Conservation (phyloP, 495 filamentous ascomycete genomes). For the Xylaria palmicola region DNA sequence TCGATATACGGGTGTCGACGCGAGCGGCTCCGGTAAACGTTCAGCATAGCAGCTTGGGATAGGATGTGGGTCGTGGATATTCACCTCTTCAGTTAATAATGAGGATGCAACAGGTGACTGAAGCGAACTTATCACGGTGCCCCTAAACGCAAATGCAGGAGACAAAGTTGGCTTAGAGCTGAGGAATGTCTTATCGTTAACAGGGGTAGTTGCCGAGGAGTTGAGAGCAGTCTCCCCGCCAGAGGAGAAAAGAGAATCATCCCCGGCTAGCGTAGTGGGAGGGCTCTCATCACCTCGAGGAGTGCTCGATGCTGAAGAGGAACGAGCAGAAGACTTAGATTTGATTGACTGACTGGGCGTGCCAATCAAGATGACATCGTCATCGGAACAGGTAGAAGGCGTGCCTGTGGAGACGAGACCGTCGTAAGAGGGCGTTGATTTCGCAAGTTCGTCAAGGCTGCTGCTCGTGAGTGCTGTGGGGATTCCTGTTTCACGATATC, state of each 20-base stretch:
- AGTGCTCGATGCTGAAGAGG: background rate
- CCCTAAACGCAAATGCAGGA: background rate
- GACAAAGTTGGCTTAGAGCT: background rate
- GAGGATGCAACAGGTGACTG: background rate
- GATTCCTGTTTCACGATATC: background rate
- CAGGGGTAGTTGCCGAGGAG: background rate
- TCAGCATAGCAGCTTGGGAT: too few species aligned
- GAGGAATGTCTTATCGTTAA: background rate
- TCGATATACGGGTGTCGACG: background rate
- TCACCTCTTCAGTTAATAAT: background rate
- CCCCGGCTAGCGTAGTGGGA: slow-evolving; percentile 7
- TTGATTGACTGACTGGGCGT: background rate
- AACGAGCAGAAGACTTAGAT: background rate
- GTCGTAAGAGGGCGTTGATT: background rate
- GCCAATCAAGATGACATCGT: slow-evolving; percentile 2
- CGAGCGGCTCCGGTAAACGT: background rate
- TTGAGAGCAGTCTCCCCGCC: background rate
- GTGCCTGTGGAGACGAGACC: background rate
- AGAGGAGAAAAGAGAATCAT: background rate
- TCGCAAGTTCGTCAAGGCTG: slow-evolving; percentile 1
- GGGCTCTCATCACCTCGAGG: background rate
- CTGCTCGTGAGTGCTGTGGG: slow-evolving; percentile 5
- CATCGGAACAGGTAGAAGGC: slow-evolving; percentile 3
- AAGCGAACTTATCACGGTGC: background rate
- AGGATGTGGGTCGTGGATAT: background rate